Percentiles rank a stretch among this genome's conserved stretches.
Conservation (phyloP, 2,329 filamentous ascomycete genomes). For the Talaromyces amestolkiae region DNA sequence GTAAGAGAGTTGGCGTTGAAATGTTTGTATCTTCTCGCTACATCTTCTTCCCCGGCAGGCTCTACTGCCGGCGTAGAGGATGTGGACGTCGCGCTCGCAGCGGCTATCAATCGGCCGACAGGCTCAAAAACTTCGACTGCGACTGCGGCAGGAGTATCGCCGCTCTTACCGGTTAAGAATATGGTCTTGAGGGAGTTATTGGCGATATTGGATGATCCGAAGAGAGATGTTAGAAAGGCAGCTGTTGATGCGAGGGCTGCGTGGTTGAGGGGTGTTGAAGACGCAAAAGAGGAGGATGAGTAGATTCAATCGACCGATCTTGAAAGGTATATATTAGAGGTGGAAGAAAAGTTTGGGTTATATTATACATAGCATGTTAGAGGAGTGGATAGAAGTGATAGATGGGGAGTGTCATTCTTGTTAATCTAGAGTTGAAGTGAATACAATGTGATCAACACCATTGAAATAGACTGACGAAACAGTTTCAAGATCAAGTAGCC, state of each 20-base stretch:
- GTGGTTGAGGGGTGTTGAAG: conserved; percentile 58
- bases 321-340: background rate
- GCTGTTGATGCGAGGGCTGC: conserved; percentile 61
- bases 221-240: conserved; percentile 60
- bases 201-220: conserved; percentile 60
- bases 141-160: conserved; percentile 33
- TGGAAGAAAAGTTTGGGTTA: background rate
- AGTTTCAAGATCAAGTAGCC: background rate
- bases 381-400: background rate
- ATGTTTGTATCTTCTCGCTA: conserved; percentile 40
- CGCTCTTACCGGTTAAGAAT: conserved; percentile 56
- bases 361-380: background rate
- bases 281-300: conserved; percentile 53
- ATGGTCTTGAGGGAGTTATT: conserved; percentile 57
- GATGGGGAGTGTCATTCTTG: background rate
- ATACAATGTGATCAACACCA: background rate
- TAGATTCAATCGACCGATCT: background rate
- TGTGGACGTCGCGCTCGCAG: conserved; percentile 13
- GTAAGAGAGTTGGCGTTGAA: conserved; percentile 37
- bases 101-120: conserved; percentile 9
- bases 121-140: background rate
- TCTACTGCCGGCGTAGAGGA: background rate
- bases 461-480: background rate
- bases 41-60: conserved; percentile 17
- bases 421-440: background rate